These are phyloP conservation scores for Penicillium nordicum DNA, from an alignment of 2,329 filamentous ascomycete genomes.

Conservation along the genomic window DNA sequence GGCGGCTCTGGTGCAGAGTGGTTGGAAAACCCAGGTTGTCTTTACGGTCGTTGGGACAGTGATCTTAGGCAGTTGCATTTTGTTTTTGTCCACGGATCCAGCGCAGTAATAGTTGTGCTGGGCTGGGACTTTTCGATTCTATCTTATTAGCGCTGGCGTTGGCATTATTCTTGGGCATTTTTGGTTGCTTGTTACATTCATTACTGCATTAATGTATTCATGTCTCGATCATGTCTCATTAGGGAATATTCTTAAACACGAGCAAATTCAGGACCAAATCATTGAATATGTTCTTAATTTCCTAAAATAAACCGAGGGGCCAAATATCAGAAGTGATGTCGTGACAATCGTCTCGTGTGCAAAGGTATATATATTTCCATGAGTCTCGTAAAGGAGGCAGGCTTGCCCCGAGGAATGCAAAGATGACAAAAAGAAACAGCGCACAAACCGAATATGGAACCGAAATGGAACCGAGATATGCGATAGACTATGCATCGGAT, in stretches of 20 bases:
- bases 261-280: neutral
- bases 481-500: neutral
- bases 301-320: neutral
- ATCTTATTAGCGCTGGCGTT: slow-evolving; percentile 4
- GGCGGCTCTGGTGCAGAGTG: slow-evolving; percentile 82
- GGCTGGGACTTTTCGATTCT: neutral
- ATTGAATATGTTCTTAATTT: neutral
- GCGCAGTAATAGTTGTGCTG: slow-evolving; percentile 7
- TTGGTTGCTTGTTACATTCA: neutral
- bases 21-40: slow-evolving; percentile 89
- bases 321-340: neutral
- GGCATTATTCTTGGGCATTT: neutral
- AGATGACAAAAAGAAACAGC: neutral
- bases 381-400: slow-evolving; percentile 4
- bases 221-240: neutral
- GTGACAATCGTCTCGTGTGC: slow-evolving; percentile 1
- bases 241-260: neutral
- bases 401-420: slow-evolving; percentile 9
- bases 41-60: slow-evolving; percentile 43
- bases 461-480: slow-evolving; percentile 2
- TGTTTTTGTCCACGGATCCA: slow-evolving; percentile 44
- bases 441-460: neutral
- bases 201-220: neutral
- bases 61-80: slow-evolving; percentile 45
- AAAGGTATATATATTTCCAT: slow-evolving; percentile 20